A percentile compares a stretch with the other conserved stretches of the same genome.
Evolutionary conservation across 1,139 yeast genomes (phyloP).

Genomic region (Diutina mesorugosa): DNA sequence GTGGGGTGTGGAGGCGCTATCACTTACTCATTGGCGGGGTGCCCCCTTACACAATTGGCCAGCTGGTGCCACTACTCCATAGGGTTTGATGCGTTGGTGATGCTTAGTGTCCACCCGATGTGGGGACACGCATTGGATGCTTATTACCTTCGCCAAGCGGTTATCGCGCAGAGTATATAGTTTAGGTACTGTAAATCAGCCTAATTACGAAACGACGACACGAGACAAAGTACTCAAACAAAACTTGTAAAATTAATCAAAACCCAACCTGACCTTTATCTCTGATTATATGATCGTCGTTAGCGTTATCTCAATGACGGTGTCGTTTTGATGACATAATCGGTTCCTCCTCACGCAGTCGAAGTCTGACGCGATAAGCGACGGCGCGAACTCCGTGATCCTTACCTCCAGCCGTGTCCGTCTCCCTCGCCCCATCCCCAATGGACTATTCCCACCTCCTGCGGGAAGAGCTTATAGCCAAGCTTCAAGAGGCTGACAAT

Average conservation of each 20-base stretch:
- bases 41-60: not conserved
- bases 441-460: conserved; percentile 1
- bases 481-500: conserved; percentile 20
- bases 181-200: no score
- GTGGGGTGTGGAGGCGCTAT: not conserved
- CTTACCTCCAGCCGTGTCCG: not conserved
- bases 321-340: not conserved
- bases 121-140: not conserved
- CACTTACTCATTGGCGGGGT: not conserved
- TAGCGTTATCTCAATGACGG: not conserved
- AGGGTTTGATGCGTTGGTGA: not conserved
- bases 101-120: not conserved
- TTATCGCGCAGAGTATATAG: not conserved
- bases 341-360: no score
- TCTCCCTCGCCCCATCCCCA: not conserved
- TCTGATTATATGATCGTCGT: not conserved
- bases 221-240: no score
- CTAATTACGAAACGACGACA: no score
- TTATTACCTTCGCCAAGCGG: not conserved
- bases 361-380: no score
- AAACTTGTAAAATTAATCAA: not conserved
- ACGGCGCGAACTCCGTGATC: not conserved
- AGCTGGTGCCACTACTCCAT: not conserved
- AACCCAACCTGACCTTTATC: no score
- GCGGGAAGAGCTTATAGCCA: not conserved